Percentiles rank a stretch among this genome's conserved stretches.
Evolutionary conservation across 371 early-diverging fungal species (phyloP).

Genomic region (Circinella minor): DNA sequence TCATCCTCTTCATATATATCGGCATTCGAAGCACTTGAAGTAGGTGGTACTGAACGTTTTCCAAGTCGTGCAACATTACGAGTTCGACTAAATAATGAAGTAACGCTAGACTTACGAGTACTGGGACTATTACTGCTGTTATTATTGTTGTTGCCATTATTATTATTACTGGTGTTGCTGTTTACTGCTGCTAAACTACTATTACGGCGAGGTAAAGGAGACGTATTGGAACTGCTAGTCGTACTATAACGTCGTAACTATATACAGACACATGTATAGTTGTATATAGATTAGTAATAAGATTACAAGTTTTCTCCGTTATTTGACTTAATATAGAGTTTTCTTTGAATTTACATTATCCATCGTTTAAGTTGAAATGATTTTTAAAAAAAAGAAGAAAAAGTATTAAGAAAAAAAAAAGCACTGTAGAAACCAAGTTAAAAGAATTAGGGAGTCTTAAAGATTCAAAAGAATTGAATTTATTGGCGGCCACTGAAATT

Average conservation of each 20-base stretch:
- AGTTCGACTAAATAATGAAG: slow-evolving; percentile 4
- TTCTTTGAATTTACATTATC: no score
- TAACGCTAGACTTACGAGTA: slow-evolving; percentile 39
- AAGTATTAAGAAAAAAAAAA: no score
- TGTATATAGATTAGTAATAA: no score
- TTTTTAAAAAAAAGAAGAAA: no score
- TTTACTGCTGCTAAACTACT: neutral
- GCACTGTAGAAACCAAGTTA: no score
- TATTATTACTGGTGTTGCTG: neutral
- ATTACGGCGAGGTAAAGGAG: neutral
- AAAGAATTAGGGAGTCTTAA: no score
- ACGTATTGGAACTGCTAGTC: slow-evolving; percentile 1
- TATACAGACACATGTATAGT: neutral
- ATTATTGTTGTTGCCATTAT: neutral
- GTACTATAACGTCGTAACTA: slow-evolving; percentile 6
- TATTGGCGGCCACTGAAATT: no score
- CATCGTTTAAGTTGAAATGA: no score
- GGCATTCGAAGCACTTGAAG: neutral
- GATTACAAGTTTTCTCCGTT: no score
- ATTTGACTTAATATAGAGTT: no score
- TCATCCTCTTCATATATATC: slow-evolving; percentile 15
- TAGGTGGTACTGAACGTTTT: neutral
- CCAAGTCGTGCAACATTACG: slow-evolving; percentile 9
- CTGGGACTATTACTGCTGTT: neutral
- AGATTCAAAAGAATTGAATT: no score